phyloP scores from a whole-genome alignment of 2,329 filamentous ascomycete species.

The Pseudogymnoascus sp. region DNA sequence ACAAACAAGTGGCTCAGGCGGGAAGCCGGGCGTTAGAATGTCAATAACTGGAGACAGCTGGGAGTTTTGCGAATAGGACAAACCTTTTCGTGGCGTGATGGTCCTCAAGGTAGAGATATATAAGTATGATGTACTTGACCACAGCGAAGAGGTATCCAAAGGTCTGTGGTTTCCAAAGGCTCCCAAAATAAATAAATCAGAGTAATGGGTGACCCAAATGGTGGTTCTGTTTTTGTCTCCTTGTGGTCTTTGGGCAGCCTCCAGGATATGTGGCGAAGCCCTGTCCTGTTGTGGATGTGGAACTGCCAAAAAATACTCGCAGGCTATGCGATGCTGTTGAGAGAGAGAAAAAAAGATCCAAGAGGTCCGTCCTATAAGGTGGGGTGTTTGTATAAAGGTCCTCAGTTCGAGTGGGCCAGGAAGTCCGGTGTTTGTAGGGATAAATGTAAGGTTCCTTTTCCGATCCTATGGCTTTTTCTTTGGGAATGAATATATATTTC shows the following conservation, averaged over 20 bases:
- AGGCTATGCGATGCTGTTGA: constrained; percentile 11
- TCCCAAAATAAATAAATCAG: neutral
- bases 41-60: neutral
- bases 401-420: constrained; percentile 1
- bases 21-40: neutral
- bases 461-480: constrained; percentile 5
- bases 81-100: constrained; percentile 5
- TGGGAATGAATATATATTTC: constrained; percentile 6
- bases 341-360: constrained; percentile 3
- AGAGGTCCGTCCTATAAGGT: neutral
- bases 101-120: neutral
- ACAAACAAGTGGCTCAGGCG: neutral
- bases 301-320: constrained; percentile 9
- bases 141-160: neutral
- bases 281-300: constrained; percentile 9
- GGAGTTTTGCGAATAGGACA: constrained; percentile 2
- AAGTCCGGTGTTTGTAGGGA: constrained; percentile 5
- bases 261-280: constrained; percentile 2
- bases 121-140: constrained; percentile 5
- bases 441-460: constrained; percentile 6
- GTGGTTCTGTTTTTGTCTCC: constrained; percentile 5
- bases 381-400: neutral
- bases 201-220: constrained; percentile 1
- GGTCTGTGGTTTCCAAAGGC: neutral
- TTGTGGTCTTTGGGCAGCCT: constrained; percentile 2